Percentiles rank a stretch among this genome's conserved stretches.
phyloP scores from a whole-genome alignment of 2,329 filamentous ascomycete species.

The Epichloe bromicola region DNA sequence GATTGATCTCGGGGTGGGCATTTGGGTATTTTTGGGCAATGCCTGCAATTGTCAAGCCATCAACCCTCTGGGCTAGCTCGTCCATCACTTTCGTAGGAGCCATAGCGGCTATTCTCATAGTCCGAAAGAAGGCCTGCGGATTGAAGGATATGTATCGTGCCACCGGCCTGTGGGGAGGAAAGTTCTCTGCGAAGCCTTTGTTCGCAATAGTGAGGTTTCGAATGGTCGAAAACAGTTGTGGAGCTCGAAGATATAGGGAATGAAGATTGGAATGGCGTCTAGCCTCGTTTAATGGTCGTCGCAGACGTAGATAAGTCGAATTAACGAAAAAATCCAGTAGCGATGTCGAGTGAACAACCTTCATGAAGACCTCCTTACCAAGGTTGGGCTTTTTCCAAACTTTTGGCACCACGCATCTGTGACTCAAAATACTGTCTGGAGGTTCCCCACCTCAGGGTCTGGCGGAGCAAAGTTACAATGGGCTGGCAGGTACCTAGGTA shows the following conservation, averaged over 20 bases:
- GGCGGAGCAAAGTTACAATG: not conserved
- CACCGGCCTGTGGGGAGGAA: not conserved
- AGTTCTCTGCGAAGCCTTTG: not conserved
- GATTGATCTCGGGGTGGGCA: slow-evolving; percentile 57
- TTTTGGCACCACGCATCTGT: slow-evolving; percentile 1
- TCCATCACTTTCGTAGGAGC: slow-evolving; percentile 1
- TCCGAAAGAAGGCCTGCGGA: not conserved
- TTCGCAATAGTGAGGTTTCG: not conserved
- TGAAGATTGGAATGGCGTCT: slow-evolving; percentile 1
- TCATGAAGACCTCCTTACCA: slow-evolving; percentile 3
- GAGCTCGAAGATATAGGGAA: not conserved
- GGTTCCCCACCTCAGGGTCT: slow-evolving; percentile 3
- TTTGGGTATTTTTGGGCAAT: slow-evolving; percentile 29
- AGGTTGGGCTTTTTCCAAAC: not conserved
- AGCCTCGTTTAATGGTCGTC: not conserved
- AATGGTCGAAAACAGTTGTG: slow-evolving; percentile 1
- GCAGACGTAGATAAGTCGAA: not conserved
- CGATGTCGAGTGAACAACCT: not conserved
- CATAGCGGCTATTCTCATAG: slow-evolving; percentile 1
- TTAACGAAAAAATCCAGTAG: not conserved
- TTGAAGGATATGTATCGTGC: not conserved
- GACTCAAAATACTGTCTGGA: slow-evolving; percentile 4
- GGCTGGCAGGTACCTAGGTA: not conserved
- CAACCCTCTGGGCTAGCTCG: slow-evolving; percentile 6
- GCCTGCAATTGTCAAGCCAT: slow-evolving; percentile 5